Percentiles rank a stretch among this genome's conserved stretches.
Conservation (phyloP, 441 rosid genomes). For the Syzygium syzygioides region DNA sequence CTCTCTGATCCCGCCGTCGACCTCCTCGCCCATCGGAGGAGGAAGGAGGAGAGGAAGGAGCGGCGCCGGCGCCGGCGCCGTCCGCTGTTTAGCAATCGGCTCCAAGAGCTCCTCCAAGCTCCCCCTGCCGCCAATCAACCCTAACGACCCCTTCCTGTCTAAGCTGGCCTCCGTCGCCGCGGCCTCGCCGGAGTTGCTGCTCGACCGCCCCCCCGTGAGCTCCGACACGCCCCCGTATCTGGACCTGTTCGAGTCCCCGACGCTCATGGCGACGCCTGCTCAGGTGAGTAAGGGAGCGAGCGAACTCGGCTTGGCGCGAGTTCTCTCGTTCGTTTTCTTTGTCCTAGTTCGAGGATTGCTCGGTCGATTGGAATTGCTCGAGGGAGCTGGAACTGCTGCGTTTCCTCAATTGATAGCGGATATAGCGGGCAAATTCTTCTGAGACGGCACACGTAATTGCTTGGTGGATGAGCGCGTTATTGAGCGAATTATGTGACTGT, state of each 20-base stretch:
- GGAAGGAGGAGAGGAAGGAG: slow-evolving; percentile 4
- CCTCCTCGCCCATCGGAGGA: slow-evolving; percentile 19
- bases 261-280: slow-evolving; percentile 78
- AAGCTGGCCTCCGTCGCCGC: slow-evolving; percentile 57
- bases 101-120: slow-evolving; percentile 20
- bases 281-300: slow-evolving; percentile 25
- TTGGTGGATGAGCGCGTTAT: not conserved
- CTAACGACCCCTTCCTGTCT: slow-evolving; percentile 67
- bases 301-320: not conserved
- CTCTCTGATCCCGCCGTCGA: slow-evolving; percentile 23
- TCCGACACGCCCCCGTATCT: slow-evolving; percentile 56
- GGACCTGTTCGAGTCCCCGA: slow-evolving; percentile 68
- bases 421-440: not conserved
- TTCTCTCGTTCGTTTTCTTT: not conserved
- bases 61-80: slow-evolving; percentile 14
- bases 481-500: not conserved
- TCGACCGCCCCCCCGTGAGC: slow-evolving; percentile 40
- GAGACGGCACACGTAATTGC: not conserved
- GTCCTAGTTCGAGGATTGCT: not conserved
- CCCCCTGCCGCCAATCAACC: slow-evolving; percentile 67
- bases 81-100: slow-evolving; percentile 27
- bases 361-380: not conserved
- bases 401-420: not conserved
- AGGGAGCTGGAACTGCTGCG: not conserved
- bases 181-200: slow-evolving; percentile 42